Base-by-base conservation (phyloP, 768 basidiomycete species). In the Lactarius quietus region DNA sequence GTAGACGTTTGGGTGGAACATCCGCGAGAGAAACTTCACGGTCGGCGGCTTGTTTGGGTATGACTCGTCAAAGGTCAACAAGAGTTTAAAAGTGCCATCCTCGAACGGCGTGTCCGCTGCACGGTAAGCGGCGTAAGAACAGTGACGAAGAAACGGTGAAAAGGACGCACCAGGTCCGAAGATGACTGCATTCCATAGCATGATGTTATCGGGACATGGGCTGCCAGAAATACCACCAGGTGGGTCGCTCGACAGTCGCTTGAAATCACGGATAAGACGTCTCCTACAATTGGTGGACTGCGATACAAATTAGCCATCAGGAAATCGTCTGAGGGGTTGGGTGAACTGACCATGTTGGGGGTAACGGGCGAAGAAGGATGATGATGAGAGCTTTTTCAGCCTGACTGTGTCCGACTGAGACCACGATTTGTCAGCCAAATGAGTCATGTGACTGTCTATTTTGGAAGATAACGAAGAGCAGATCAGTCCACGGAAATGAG, bases 1-100 rank as follows among this genome's bases (percentile, higher is more conserved):
- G 77, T 98, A 99, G 12, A 99, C 95, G 78, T 98, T 99, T 0
- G 97, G 97, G 75, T 99, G 96, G 79, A 99, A 98, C 96, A 98
- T 98, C 68, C 90, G 82, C 41, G 92, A 95, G 36, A 98, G 85
- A 82, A 99, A 99, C 73, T 95, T 95, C 71, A 99, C 96, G 6
- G 92, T 90, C 3, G 97, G 97, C 0, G 97, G 95, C 75, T 98
- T 98, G 82, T 97, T 99, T 18, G 97, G 97, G 77, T 99, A 99
- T 8, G 92, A 91, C 72, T 99, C 97, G 74, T 98, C 95, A 71
- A 99, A 98, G 1, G 90, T 92, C 57, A 99, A 84, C 55, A 94
- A 83, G 31, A 98, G 89, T 73, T 95, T 94, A 87, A 99, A 98
- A 17, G 96, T 98, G 71, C 97, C 97, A 71, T 98, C 97, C 77